Evolutionary conservation across 345 rosid genomes (phyloP).

Genomic region (Salix udensis): DNA sequence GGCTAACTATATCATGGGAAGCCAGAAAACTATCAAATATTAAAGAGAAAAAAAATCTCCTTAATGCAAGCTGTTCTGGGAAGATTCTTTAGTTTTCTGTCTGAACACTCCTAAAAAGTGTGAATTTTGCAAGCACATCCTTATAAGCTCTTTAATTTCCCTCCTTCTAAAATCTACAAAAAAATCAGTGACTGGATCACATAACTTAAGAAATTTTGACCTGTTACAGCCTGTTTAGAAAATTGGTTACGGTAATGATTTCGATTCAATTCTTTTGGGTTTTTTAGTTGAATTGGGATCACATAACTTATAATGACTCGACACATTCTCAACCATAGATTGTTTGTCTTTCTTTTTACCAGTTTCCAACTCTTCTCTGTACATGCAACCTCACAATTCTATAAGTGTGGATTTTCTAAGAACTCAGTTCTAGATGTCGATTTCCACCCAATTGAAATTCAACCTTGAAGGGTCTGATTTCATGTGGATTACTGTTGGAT

Average conservation of each 20-base stretch:
- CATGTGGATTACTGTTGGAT: not conserved
- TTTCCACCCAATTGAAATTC: not conserved
- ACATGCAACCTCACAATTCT: not conserved
- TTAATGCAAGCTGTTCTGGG: not conserved
- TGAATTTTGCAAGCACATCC: not conserved
- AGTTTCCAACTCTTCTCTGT: not conserved
- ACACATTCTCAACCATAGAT: not conserved
- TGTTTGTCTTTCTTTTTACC: not conserved
- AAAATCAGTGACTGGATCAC: too few relatives aligned
- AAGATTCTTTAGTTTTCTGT: not conserved
- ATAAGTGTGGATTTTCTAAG: not conserved
- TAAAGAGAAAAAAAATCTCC: not conserved
- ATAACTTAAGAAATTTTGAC: too few relatives aligned
- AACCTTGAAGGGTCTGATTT: too few relatives aligned
- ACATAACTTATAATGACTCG: too few relatives aligned
- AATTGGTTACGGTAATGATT: too few relatives aligned
- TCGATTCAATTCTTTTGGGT: not conserved
- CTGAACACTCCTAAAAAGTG: too few relatives aligned
- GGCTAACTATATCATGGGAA: not conserved
- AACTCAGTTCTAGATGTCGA: not conserved
- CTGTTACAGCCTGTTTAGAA: not conserved
- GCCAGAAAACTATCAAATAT: not conserved
- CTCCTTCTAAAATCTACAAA: too few relatives aligned
- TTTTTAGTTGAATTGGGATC: not conserved
- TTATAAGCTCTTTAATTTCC: not conserved